Evolutionary conservation across 768 basidiomycete genomes (phyloP).

Genomic region (Trametes maxima): DNA sequence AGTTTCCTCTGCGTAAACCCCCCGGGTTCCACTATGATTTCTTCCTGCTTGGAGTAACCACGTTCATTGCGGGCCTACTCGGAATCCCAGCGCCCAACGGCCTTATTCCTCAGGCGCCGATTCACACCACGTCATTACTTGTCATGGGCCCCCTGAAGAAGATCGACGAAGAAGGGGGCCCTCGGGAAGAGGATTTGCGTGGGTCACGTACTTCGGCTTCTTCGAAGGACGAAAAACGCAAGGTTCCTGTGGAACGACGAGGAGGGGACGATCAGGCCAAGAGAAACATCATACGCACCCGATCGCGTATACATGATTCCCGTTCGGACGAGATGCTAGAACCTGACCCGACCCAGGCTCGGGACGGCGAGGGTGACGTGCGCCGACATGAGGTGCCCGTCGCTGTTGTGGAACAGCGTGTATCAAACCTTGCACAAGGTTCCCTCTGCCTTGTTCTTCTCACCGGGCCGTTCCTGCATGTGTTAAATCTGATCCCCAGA

Average conservation of each 20-base stretch:
- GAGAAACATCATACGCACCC: conserved; percentile 8
- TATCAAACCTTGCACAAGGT: conserved; percentile 89
- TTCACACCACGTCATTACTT: conserved; percentile 85
- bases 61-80: conserved; percentile 85
- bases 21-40: conserved; percentile 89
- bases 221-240: conserved; percentile 11
- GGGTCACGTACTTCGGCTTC: not conserved
- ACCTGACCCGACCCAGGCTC: conserved; percentile 30
- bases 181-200: not conserved
- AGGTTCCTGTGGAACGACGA: not conserved
- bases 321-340: conserved; percentile 26
- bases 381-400: conserved; percentile 55
- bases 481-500: conserved; percentile 78
- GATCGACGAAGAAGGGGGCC: conserved; percentile 38
- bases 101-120: conserved; percentile 85
- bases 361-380: conserved; percentile 28
- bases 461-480: conserved; percentile 78
- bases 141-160: conserved; percentile 56
- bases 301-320: conserved; percentile 19
- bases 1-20: conserved; percentile 89
- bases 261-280: conserved; percentile 4
- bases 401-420: conserved; percentile 88
- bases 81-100: conserved; percentile 88
- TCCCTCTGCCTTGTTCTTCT: conserved; percentile 77
- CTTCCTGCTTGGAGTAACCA: conserved; percentile 88